A percentile compares a stretch with the other conserved stretches of the same genome.
These are phyloP conservation scores for Castanospermum australe DNA, from an alignment of 306 rosid species.

Conservation along the genomic window DNA sequence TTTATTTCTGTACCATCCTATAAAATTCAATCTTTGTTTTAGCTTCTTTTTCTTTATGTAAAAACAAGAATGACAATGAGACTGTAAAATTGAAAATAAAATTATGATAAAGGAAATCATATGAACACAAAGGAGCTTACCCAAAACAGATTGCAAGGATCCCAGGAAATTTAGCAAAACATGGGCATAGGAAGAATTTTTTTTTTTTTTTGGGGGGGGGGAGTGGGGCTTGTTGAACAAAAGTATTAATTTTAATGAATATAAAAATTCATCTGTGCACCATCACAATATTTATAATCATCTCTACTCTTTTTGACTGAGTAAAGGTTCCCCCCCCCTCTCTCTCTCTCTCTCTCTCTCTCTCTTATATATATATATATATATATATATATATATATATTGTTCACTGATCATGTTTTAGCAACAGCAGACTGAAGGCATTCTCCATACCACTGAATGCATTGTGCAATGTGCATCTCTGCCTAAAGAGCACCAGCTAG, in stretches of 20 bases:
- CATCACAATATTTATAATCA: too few species aligned
- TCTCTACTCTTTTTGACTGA: too few species aligned
- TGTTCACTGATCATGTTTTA: background rate
- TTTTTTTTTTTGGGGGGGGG: too few species aligned
- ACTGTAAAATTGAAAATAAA: background rate
- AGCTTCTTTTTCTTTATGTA: background rate
- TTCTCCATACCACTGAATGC: background rate
- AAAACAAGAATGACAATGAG: background rate
- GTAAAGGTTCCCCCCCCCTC: too few species aligned
- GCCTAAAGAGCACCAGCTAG: background rate
- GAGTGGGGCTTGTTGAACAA: too few species aligned
- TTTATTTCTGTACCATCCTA: background rate
- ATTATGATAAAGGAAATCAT: background rate
- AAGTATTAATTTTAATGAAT: too few species aligned
- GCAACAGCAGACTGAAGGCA: background rate
- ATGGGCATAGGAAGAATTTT: too few species aligned
- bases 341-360: too few species aligned
- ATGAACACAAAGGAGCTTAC: background rate
- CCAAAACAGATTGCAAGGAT: background rate
- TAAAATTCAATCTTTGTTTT: background rate
- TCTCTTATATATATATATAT: too few species aligned
- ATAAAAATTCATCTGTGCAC: too few species aligned
- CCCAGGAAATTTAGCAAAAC: too few species aligned
- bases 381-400: background rate
- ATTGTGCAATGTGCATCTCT: background rate